Conservation (phyloP, 805 yeast species). For the Grigorovia humatica region DNA sequence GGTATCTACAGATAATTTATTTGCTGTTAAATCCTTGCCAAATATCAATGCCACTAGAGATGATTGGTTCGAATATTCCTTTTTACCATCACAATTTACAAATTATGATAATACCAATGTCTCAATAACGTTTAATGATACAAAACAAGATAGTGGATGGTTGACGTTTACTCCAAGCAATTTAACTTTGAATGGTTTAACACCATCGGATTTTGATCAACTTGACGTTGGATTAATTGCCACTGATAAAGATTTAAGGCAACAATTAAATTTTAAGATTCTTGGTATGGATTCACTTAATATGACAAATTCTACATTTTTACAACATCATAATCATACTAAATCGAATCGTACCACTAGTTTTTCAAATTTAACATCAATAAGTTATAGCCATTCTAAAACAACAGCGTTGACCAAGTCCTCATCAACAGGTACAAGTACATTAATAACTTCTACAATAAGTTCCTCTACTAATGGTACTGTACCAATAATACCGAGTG, state of each 20-base stretch:
- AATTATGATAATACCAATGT: conserved; percentile 41
- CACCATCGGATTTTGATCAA: conserved; percentile 40
- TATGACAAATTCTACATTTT: conserved; percentile 5
- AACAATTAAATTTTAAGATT: conserved; percentile 40
- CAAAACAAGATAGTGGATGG: conserved; percentile 44
- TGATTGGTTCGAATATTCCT: conserved; percentile 44
- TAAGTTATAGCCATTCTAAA: conserved; percentile 9
- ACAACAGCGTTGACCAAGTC: conserved; percentile 15
- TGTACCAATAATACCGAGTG: conserved; percentile 7
- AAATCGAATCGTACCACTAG: conserved; percentile 1
- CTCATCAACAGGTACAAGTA: conserved; percentile 26
- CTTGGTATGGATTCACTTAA: conserved; percentile 32
- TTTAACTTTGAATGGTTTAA: conserved; percentile 58
- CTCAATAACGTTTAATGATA: conserved; percentile 31
- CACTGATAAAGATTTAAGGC: conserved; percentile 26
- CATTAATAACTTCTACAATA: conserved; percentile 21
- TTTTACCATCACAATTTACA: conserved; percentile 47
- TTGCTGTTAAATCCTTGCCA: conserved; percentile 43
- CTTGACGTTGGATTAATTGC: conserved; percentile 35
- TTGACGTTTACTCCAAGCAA: conserved; percentile 48
- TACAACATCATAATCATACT: not conserved
- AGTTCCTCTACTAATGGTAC: conserved; percentile 21
- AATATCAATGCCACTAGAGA: conserved; percentile 62
- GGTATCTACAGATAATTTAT: conserved; percentile 42
- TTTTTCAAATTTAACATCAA: conserved; percentile 8